Evolutionary conservation across 306 rosid genomes (phyloP), one percentile per base, ranked within the genome.

Genomic region (Cicer judaicum): DNA sequence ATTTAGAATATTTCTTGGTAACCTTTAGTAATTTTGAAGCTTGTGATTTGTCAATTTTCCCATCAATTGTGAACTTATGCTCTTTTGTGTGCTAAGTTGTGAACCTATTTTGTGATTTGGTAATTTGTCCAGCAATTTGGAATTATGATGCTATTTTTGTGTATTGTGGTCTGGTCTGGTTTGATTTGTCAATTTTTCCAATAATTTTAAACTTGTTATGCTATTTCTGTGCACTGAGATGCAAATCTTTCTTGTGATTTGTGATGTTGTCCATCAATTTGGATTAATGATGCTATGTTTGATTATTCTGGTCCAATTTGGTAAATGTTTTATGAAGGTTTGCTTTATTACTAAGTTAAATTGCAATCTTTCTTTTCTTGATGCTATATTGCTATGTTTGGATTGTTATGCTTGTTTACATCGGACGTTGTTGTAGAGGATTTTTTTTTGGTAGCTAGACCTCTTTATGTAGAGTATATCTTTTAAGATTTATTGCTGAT

Each of bases 401-500:
- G 36, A 29, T 29, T 29, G 36, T 29, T 0, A 29, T 29, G 36
- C 36, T 29, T 29, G 36, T 29, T 68, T 78, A 66, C 65, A 11
- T 13, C 14, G 64, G 49, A 64, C 65, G 21, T 61, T 72, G 62
- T 64, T 68, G 47, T 43, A 5, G 47, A 63, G 56, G 57, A 13
- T 44, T 54, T 72, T 34, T 18, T 19, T 29, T 29, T 80, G 77
- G 44, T 53, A 47, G 55, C 10, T 21, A 40, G 46, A 73, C 29
- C 57, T 56, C 14, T 56, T 52, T 46, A 16, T 36, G 44, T 9
- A 15, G 46, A 47, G 56, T 75, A 68, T 77, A 79, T 41, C 70
- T 64, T 53, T 60, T 16, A 68, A 13, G 62, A 44, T 74, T 62
- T 14, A 36, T 62, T 73, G 78, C 78, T 78, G 34, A 78, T 78